Percentiles rank a stretch among this genome's conserved stretches.
Conservation (phyloP, 306 rosid species). For the Prunus armeniaca region DNA sequence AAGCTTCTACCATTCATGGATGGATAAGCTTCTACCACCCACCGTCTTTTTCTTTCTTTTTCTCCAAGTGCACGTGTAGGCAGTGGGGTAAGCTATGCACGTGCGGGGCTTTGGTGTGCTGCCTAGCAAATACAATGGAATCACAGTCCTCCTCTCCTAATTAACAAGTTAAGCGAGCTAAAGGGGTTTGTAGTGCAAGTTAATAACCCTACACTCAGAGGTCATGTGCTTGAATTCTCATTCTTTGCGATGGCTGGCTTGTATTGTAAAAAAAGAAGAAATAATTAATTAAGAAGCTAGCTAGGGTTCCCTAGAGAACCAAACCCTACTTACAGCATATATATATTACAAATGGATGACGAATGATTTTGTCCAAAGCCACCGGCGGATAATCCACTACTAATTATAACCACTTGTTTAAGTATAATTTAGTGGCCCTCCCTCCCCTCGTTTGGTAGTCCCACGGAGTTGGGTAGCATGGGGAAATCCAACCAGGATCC, state of each 20-base stretch:
- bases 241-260: fast-evolving
- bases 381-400: neutral
- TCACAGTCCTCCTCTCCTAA: too few relatives aligned
- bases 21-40: too few relatives aligned
- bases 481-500: neutral
- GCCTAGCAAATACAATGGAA: too few relatives aligned
- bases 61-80: too few relatives aligned
- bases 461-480: neutral
- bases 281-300: neutral
- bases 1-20: too few relatives aligned
- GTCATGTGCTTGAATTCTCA: too few relatives aligned
- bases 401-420: neutral
- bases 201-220: too few relatives aligned
- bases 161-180: too few relatives aligned
- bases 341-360: neutral
- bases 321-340: neutral
- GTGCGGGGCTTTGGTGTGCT: too few relatives aligned
- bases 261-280: fast-evolving
- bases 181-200: too few relatives aligned
- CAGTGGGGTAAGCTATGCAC: too few relatives aligned
- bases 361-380: neutral
- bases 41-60: too few relatives aligned
- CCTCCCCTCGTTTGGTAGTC: neutral
- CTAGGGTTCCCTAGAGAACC: neutral
- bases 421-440: neutral